Conservation (phyloP, 768 basidiomycete species). For the Mycena vulgaris region DNA sequence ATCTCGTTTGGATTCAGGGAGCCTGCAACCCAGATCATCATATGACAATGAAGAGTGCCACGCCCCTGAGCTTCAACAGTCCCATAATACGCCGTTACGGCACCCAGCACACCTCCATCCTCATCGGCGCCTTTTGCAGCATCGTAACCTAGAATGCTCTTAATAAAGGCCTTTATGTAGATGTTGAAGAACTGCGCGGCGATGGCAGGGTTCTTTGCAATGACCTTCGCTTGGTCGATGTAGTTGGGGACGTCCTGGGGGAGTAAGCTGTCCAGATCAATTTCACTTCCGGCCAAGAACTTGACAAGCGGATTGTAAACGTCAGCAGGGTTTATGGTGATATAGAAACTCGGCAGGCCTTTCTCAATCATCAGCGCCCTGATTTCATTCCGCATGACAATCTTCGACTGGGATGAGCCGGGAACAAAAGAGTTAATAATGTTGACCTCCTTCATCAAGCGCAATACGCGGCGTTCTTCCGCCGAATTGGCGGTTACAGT, state of each 20-base stretch:
- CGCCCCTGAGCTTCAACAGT: constrained; percentile 12
- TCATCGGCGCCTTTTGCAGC: background rate
- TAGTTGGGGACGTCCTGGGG: background rate
- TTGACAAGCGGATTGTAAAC: background rate
- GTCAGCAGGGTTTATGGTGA: no score
- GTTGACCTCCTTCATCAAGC: constrained; percentile 9
- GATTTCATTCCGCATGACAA: constrained; percentile 15
- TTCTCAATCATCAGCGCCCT: no score
- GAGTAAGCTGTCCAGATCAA: constrained; percentile 4
- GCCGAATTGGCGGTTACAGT: background rate
- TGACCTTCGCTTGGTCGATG: background rate
- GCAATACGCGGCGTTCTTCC: background rate
- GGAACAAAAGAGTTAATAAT: background rate
- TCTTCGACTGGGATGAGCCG: background rate
- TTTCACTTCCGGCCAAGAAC: constrained; percentile 5
- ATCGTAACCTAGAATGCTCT: constrained; percentile 1
- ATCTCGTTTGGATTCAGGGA: constrained; percentile 28
- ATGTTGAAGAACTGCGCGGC: no score
- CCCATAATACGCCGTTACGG: constrained; percentile 16
- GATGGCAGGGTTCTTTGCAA: constrained; percentile 10
- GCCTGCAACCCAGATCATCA: constrained; percentile 8
- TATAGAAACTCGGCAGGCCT: no score
- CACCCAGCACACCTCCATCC: constrained; percentile 1
- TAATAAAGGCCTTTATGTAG: constrained; percentile 23
- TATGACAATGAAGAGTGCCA: constrained; percentile 10